These are phyloP conservation scores for Boletus reticulatus DNA, from an alignment of 768 basidiomycete species.

Conservation along the genomic window DNA sequence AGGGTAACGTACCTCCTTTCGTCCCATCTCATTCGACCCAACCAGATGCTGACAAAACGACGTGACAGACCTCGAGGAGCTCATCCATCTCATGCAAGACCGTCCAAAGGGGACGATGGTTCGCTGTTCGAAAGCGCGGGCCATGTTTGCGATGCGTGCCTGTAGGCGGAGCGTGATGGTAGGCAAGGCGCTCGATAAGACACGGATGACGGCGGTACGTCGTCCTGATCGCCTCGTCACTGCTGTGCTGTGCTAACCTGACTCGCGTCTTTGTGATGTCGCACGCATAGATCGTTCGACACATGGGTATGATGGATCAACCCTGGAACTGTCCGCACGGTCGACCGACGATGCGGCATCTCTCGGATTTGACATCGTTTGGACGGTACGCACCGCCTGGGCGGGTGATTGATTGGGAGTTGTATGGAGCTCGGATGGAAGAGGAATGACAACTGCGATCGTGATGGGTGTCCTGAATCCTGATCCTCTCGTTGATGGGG, in stretches of 20 bases:
- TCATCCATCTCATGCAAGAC: constrained; percentile 83
- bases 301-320: constrained; percentile 83
- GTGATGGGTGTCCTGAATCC: background rate
- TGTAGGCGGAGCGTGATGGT: constrained; percentile 98
- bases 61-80: constrained; percentile 81
- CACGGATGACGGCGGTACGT: constrained; percentile 76
- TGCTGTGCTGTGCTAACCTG: background rate
- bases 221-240: background rate
- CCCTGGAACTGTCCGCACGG: constrained; percentile 92
- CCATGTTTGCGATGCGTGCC: constrained; percentile 96
- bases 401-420: constrained; percentile 37
- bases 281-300: constrained; percentile 56
- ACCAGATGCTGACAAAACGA: background rate
- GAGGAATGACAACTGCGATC: background rate
- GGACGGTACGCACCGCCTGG: constrained; percentile 11
- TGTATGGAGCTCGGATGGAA: constrained; percentile 14
- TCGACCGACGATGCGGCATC: constrained; percentile 78
- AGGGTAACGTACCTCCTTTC: constrained; percentile 50
- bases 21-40: background rate
- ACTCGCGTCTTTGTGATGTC: background rate
- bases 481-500: too few species aligned
- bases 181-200: constrained; percentile 73
- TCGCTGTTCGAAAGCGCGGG: constrained; percentile 86
- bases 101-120: constrained; percentile 79
- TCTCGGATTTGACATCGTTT: constrained; percentile 48